These are phyloP conservation scores for Tilletiopsis washingtonensis DNA, from an alignment of 1,284 basidiomycete genomes.

Conservation along the genomic window DNA sequence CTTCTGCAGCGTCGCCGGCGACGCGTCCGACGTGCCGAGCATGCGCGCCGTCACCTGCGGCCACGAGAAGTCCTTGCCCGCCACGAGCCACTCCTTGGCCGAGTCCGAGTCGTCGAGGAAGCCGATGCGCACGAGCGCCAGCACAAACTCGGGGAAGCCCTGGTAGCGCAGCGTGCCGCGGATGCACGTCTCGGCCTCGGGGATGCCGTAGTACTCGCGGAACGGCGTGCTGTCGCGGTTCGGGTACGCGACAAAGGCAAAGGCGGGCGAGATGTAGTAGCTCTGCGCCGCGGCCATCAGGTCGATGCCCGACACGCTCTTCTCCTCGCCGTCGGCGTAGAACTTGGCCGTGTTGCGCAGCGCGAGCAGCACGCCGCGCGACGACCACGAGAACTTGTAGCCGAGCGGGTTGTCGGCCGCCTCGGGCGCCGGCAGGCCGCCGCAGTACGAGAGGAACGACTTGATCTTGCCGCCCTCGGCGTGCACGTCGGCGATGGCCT, in stretches of 20 bases:
- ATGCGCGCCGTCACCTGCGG: constrained; percentile 68
- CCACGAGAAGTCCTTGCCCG: constrained; percentile 47
- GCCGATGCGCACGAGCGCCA: constrained; percentile 76
- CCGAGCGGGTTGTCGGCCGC: constrained; percentile 89
- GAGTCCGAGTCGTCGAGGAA: constrained; percentile 65
- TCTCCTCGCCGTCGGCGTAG: constrained; percentile 34
- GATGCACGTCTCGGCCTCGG: constrained; percentile 84
- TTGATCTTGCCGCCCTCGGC: constrained; percentile 82
- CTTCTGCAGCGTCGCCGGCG: constrained; percentile 34
- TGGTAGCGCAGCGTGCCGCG: constrained; percentile 93
- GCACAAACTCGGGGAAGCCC: constrained; percentile 96
- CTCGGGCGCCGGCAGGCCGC: constrained; percentile 86
- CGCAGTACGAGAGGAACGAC: constrained; percentile 91
- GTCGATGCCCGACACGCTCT: constrained; percentile 38
- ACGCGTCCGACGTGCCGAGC: constrained; percentile 63
- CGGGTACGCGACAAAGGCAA: constrained; percentile 93
- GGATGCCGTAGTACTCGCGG: constrained; percentile 75
- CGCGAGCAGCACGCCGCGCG: constrained; percentile 88
- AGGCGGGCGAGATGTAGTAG: constrained; percentile 91
- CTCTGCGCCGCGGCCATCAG: constrained; percentile 61
- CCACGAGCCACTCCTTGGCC: constrained; percentile 62
- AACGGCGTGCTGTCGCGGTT: constrained; percentile 92
- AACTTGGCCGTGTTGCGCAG: constrained; percentile 85
- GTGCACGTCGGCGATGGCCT: constrained; percentile 91
- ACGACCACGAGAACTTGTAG: constrained; percentile 99